Conservation (phyloP, 2,329 filamentous ascomycete species). For the Ophiocordyceps camponoti-floridani region DNA sequence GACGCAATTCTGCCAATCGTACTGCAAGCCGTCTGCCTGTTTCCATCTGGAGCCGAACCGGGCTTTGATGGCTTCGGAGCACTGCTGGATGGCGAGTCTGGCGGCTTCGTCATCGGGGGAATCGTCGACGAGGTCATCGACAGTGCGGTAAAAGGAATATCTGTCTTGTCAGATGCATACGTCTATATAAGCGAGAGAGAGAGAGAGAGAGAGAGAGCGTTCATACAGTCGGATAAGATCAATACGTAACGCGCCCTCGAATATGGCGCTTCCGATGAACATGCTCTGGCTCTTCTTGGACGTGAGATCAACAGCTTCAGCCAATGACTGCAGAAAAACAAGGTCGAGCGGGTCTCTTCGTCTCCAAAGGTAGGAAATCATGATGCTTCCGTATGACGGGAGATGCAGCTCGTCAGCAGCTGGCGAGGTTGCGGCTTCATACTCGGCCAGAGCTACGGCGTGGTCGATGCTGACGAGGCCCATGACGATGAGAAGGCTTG, state of each 20-base stretch:
- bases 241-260: conserved; percentile 47
- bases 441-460: conserved; percentile 39
- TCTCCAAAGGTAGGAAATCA: too few species aligned
- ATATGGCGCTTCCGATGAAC: conserved; percentile 52
- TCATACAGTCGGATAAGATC: conserved; percentile 49
- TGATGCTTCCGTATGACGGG: too few species aligned
- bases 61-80: not conserved
- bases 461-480: conserved; percentile 54
- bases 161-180: not conserved
- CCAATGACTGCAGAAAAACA: conserved; percentile 1
- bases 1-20: too few species aligned
- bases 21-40: too few species aligned
- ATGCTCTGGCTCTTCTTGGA: conserved; percentile 54
- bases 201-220: too few species aligned
- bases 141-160: conserved; percentile 42
- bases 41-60: too few species aligned
- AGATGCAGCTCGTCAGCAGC: not conserved
- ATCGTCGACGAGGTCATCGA: conserved; percentile 57
- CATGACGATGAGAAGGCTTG: conserved; percentile 52
- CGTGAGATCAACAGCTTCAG: conserved; percentile 38
- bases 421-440: not conserved
- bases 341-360: not conserved
- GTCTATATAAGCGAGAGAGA: too few species aligned
- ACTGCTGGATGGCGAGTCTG: not conserved
- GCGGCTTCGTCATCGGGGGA: conserved; percentile 14